Base-by-base conservation (phyloP, 176 grass and related monocot genomes). In the Echinochloa phyllopogon region DNA sequence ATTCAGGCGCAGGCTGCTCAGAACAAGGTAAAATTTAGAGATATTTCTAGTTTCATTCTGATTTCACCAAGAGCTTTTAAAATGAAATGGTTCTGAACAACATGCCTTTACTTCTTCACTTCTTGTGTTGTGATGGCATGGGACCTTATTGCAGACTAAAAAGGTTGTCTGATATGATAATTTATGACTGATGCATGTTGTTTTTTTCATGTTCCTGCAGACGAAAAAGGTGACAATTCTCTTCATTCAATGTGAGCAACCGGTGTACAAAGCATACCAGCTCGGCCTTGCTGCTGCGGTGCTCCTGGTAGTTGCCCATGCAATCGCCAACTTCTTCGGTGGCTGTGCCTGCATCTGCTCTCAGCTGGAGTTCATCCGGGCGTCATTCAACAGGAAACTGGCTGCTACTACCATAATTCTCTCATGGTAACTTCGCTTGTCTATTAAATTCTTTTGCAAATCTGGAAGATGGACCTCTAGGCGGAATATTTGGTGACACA, bases 321-420 rank as follows among this genome's bases (percentile, higher is more conserved):
- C 87, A 55, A 64, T 94, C 36, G 85, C 91, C 17, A 99, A 94
- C 86, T 85, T 94, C 67, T 62, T 99, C 2, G 93, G 93, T 0
- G 93, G 96, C 21, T 99, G 93, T 83, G 81, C 89, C 33, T 99
- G 93, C 69, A 94, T 99, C 80, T 89, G 85, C 88, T 92, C 96
- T 12, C 94, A 88, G 82, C 23, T 87, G 12, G 93, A 96, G 74
- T 96, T 94, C 83, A 49, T 88, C 25, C 67, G 66, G 50, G 91
- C 96, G 9, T 96, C 96, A 78, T 80, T 92, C 8, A 99, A 91
- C 27, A 87, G 90, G 85, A 92, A 93, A 82, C 79, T 94, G 58
- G 96, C 91, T 27, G 85, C 91, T n/a, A 36, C 57, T 36, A 90
- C 88, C 6, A 92, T 99, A 24, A 6, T 94, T 13, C 87, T 94